Evolutionary conservation across 306 rosid species (phyloP).

Genomic region (Malus sieversii): DNA sequence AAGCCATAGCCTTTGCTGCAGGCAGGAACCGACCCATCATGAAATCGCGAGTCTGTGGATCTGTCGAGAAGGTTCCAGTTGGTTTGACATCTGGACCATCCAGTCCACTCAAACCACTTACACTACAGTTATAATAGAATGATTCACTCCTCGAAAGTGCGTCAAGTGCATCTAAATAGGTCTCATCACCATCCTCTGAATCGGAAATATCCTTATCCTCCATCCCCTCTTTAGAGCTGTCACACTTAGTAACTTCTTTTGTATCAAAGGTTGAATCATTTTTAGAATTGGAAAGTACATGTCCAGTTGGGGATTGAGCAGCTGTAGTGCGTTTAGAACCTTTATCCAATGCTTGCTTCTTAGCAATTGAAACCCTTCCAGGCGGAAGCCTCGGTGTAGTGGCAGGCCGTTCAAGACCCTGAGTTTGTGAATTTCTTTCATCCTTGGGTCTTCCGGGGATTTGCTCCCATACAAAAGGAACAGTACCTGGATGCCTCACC

Average conservation of each 20-base stretch:
- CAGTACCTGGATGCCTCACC: constrained; percentile 56
- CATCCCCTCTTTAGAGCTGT: constrained; percentile 19
- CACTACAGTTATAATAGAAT: constrained; percentile 56
- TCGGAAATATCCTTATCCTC: constrained; percentile 26
- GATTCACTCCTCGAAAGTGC: constrained; percentile 74
- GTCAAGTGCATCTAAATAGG: constrained; percentile 56
- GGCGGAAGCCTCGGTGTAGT: constrained; percentile 60
- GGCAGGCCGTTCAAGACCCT: constrained; percentile 23
- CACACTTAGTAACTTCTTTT: constrained; percentile 14
- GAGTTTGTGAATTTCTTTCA: constrained; percentile 29
- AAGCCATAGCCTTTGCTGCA: constrained; percentile 84
- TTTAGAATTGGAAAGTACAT: constrained; percentile 19
- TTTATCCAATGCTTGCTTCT: constrained; percentile 31
- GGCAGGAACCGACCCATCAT: constrained; percentile 84
- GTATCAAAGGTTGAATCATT: constrained; percentile 23
- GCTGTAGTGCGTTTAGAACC: constrained; percentile 22
- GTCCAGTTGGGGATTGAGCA: constrained; percentile 25
- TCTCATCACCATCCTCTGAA: constrained; percentile 56
- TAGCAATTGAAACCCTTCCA: constrained; percentile 44
- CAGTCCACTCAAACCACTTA: constrained; percentile 63
- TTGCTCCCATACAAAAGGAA: constrained; percentile 88
- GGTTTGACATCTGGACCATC: constrained; percentile 43
- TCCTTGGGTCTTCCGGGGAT: constrained; percentile 81
- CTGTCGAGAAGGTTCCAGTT: constrained; percentile 42
- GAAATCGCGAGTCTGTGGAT: constrained; percentile 51